Evolutionary conservation across 2,329 filamentous ascomycete species (phyloP), one percentile per base, ranked within the genome.

Genomic region (Colletotrichum sp.): DNA sequence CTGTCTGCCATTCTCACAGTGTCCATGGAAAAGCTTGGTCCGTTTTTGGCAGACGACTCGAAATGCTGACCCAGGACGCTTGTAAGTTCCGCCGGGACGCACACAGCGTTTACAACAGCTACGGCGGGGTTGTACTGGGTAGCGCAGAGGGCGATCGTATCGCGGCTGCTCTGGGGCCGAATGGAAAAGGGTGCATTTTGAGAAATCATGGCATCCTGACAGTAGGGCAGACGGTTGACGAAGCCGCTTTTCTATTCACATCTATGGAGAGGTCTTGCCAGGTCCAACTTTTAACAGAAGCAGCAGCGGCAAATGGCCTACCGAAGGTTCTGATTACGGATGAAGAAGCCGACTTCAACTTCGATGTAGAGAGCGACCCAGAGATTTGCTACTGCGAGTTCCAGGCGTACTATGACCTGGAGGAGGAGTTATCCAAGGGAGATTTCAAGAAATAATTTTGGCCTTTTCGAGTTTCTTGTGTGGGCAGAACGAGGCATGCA

Each of bases 131-230:
- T 18, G 87, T 88, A 0, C 80, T 94, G 87, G 80, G 91, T 87
- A 77, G 90, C 84, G 82, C 94, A 66, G 93, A 95, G 81, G 93
- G 93, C 1, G 83, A 89, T 66, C 86, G 89, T 21, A 91, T 95
- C 63, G 93, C 93, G 0, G 85, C 84, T 4, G 90, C 93, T 0
- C 84, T 95, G 8, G 93, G 93, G 0, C 77, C 78, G 2, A 82
- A 85, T 0, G 90, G 89, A 74, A 93, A 89, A 81, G 92, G 88
- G 2, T 87, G 91, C 78, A 93, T 95, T 38, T 83, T 95, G 61
- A 86, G 92, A 73, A 95, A 95, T 81, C 94, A 95, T 79, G 94
- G 94, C 0, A 83, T 95, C 13, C 79, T 95, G 64, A 95, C 93
- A 0, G 93, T 94, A 0, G 94, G 94, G 0, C 79, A 82, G 6